Evolutionary conservation across 768 basidiomycete genomes (phyloP).

Genomic region (Cubamyces sp.): DNA sequence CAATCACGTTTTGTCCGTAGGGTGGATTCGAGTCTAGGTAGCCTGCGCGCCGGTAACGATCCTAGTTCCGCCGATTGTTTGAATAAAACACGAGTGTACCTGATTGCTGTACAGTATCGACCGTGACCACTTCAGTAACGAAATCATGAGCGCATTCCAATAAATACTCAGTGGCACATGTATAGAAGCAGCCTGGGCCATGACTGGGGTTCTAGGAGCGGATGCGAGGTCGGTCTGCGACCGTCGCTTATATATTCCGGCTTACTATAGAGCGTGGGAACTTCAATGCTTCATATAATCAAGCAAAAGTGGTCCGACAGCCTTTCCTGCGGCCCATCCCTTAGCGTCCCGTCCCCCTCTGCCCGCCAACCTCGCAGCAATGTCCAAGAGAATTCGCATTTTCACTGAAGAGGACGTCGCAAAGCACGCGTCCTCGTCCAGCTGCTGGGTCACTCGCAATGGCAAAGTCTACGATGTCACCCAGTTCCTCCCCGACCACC

Average conservation of each 20-base stretch:
- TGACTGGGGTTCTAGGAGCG: conserved; percentile 4
- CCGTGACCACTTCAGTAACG: not conserved
- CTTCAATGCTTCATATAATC: not conserved
- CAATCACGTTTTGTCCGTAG: conserved; percentile 11
- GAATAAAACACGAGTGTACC: not conserved
- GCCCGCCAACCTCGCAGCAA: conserved; percentile 34
- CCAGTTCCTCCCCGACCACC: conserved; percentile 82
- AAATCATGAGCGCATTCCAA: not conserved
- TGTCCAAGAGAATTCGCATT: conserved; percentile 70
- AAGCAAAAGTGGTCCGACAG: conserved; percentile 16
- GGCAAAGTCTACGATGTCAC: conserved; percentile 93
- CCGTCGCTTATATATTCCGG: conserved; percentile 1
- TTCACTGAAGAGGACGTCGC: conserved; percentile 77
- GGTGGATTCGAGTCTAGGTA: not conserved
- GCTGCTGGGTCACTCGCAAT: conserved; percentile 82
- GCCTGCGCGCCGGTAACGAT: not conserved
- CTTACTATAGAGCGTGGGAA: conserved; percentile 19
- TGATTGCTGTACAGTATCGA: not conserved
- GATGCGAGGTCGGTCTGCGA: not conserved
- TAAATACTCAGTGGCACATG: not conserved
- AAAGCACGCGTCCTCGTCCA: conserved; percentile 57
- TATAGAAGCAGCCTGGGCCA: conserved; percentile 1
- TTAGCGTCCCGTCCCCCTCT: conserved; percentile 1
- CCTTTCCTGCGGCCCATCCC: not conserved
- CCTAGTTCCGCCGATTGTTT: not conserved